Evolutionary conservation across 768 basidiomycete species (phyloP), one percentile per base, ranked within the genome.

Genomic region (Tubosaeta sp.): DNA sequence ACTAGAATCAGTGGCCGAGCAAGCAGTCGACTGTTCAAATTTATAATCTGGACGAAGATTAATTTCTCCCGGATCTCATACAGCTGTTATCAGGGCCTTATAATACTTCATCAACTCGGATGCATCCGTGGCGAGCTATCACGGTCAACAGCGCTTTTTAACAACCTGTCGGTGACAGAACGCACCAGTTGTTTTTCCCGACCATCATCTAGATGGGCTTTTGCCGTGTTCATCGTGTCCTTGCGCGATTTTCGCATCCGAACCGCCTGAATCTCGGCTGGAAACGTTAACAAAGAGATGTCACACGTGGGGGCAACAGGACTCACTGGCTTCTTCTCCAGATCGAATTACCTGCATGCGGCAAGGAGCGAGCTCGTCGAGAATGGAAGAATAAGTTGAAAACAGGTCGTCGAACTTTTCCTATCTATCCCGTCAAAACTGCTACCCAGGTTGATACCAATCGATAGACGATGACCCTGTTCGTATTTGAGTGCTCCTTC

Each of bases 81-180:
- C 47, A 16, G 64, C 49, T 39, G 63, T 55, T 43, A 76, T 50
- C 19, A 70, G 55, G 43, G 73, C 66, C 53, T 76, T 76, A 51
- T 74, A 76, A 51, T 74, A 67, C 43, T 68, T 75, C 59, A 76
- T 71, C 45, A 73, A 60, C 17, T 66, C 69, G 27, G 67, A 60
- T 9, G 74, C 72, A 54, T 76, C 73, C 41, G 61, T 62, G 7
- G 66, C 71, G 26, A 76, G 59, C 73, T 75, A 44, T 41, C 19
- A 34, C 26, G 29, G 25, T 48, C 25, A 44, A 42, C 14, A 46
- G 50, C 41, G 39, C 22, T 43, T 27, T 52, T 26, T 34, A 50
- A 43, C 25, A 37, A 39, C 29, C 9, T 9, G 22, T 8, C 10
- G n/a, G 53, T 42, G 25, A 22, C 7, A 45, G 48, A 19, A 31